A percentile compares a stretch with the other conserved stretches of the same genome.
phyloP scores from a whole-genome alignment of 106 monocot genomes.

The Allium fistulosum region DNA sequence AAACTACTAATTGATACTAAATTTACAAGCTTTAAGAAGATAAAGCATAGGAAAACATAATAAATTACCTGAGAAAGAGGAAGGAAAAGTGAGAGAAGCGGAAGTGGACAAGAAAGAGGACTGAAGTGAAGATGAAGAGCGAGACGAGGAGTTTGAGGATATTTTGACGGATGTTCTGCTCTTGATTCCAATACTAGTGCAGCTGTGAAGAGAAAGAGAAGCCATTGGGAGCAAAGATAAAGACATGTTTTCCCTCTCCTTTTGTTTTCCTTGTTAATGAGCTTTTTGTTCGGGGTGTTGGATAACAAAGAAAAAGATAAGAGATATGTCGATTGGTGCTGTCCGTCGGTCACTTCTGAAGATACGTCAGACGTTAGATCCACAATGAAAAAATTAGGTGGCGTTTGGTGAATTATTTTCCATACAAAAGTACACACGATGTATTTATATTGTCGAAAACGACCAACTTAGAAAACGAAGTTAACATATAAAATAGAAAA shows the following conservation, averaged over 20 bases:
- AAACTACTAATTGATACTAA: too few species aligned
- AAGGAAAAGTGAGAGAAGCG: slow-evolving; percentile 2
- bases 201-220: slow-evolving; percentile 11
- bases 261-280: background rate
- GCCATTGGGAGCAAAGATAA: slow-evolving; percentile 7
- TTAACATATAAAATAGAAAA: too few species aligned
- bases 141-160: background rate
- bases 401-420: too few species aligned
- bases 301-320: background rate
- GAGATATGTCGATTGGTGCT: background rate
- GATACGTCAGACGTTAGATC: too few species aligned
- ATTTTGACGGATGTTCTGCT: slow-evolving; percentile 10
- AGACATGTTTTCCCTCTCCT: background rate
- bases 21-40: too few species aligned
- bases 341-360: too few species aligned
- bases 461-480: too few species aligned
- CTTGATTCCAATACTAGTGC: background rate
- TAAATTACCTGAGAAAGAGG: slow-evolving; percentile 26
- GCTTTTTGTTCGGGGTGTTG: background rate
- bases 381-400: too few species aligned
- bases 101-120: slow-evolving; percentile 14
- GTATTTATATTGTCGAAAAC: too few species aligned
- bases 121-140: slow-evolving; percentile 4
- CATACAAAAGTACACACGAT: too few species aligned
- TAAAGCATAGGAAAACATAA: too few species aligned